Conservation (phyloP, 768 basidiomycete species). For the Lyophyllum decastes region DNA sequence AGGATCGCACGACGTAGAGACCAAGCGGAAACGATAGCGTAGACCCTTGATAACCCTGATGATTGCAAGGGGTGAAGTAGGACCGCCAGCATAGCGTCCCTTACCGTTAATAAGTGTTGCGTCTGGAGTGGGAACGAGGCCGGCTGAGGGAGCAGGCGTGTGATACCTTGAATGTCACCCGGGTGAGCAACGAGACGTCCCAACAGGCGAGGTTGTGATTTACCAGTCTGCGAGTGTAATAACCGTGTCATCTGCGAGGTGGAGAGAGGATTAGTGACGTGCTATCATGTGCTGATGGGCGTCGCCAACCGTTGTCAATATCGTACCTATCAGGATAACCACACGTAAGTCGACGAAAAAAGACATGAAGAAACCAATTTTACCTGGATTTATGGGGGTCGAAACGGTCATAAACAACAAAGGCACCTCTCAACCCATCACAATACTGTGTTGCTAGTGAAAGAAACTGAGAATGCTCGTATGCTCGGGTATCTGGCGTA, state of each 20-base stretch:
- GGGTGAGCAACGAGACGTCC: no score
- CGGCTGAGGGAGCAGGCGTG: constrained; percentile 25
- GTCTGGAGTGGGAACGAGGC: constrained; percentile 29
- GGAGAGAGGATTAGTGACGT: not conserved
- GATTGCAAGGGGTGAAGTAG: constrained; percentile 35
- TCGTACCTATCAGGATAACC: constrained; percentile 19
- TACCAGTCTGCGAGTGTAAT: constrained; percentile 42
- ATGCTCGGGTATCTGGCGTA: no score
- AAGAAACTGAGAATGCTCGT: constrained; percentile 23
- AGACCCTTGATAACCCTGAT: constrained; percentile 36
- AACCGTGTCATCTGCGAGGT: constrained; percentile 39
- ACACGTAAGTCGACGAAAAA: no score
- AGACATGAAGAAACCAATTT: no score
- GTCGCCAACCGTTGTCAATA: constrained; percentile 30
- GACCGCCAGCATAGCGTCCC: constrained; percentile 43
- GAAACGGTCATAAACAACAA: constrained; percentile 37
- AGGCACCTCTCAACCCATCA: constrained; percentile 38
- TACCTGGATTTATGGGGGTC: constrained; percentile 28
- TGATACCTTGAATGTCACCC: constrained; percentile 7
- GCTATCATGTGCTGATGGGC: not conserved
- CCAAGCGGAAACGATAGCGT: constrained; percentile 51
- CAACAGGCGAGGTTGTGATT: not conserved
- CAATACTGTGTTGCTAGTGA: constrained; percentile 46
- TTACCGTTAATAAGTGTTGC: constrained; percentile 48
- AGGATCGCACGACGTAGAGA: constrained; percentile 47